A percentile compares a stretch with the other conserved stretches of the same genome.
Evolutionary conservation across 2,329 filamentous ascomycete genomes (phyloP).

Genomic region (Pseudogymnoascus sp.): DNA sequence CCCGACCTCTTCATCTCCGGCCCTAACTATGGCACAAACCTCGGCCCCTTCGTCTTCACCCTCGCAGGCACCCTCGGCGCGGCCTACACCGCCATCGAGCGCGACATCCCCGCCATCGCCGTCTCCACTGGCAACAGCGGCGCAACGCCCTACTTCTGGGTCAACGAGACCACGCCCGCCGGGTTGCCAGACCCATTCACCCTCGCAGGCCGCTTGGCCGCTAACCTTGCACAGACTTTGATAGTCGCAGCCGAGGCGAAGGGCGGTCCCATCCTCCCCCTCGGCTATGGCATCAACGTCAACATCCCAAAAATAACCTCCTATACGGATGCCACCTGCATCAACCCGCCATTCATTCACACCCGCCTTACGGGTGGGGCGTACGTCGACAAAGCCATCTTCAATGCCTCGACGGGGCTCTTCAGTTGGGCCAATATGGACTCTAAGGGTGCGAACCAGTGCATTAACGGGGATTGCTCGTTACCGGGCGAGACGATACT

Average conservation of each 20-base stretch:
- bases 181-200: conserved; percentile 34
- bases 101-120: conserved; percentile 42
- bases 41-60: conserved; percentile 46
- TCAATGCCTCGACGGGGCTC: conserved; percentile 34
- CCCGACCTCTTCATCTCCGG: conserved; percentile 47
- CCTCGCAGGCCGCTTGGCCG: conserved; percentile 34
- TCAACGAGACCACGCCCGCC: conserved; percentile 30
- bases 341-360: conserved; percentile 37
- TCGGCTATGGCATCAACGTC: conserved; percentile 44
- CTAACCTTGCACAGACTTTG: conserved; percentile 37
- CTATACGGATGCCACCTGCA: conserved; percentile 30
- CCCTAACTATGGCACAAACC: conserved; percentile 47
- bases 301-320: conserved; percentile 40
- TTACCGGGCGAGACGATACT: conserved; percentile 43
- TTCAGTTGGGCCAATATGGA: conserved; percentile 36
- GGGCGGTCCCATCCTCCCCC: conserved; percentile 31
- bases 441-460: conserved; percentile 36
- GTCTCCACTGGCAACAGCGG: conserved; percentile 36
- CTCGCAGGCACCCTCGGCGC: conserved; percentile 43
- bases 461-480: conserved; percentile 43
- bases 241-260: conserved; percentile 23
- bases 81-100: conserved; percentile 41
- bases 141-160: conserved; percentile 36
- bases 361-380: conserved; percentile 42
- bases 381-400: conserved; percentile 37